Evolutionary conservation across 192 early-diverging fungal genomes (phyloP).

Genomic region (Coemansia sp.): DNA sequence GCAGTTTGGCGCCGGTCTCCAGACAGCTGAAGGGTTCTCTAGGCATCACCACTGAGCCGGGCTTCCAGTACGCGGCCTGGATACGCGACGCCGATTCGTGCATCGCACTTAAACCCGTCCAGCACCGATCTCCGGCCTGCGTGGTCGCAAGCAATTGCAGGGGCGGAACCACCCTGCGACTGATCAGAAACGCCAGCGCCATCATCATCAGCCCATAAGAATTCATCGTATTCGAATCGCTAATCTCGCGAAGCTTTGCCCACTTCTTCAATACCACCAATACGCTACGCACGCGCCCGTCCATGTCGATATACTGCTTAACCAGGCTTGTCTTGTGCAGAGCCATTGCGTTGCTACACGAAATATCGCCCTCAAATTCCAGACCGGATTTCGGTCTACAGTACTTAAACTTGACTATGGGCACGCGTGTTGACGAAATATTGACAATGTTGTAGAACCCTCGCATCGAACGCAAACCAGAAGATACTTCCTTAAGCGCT

Average conservation of each 20-base stretch:
- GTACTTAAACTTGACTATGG: constrained; percentile 45
- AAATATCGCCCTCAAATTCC: constrained; percentile 37
- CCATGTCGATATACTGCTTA: constrained; percentile 16
- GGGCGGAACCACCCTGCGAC: constrained; percentile 38
- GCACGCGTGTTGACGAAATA: constrained; percentile 27
- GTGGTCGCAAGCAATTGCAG: constrained; percentile 34
- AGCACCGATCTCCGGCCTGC: background rate
- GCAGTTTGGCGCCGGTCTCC: background rate
- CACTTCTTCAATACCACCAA: constrained; percentile 36
- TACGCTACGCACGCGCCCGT: constrained; percentile 29
- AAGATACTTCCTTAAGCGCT: background rate
- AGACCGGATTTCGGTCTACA: background rate
- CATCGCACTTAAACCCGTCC: constrained; percentile 14
- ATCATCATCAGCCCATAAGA: constrained; percentile 49
- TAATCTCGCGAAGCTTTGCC: constrained; percentile 19
- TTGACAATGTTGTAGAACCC: constrained; percentile 17
- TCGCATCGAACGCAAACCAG: background rate
- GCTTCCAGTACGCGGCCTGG: constrained; percentile 1
- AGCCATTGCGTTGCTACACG: constrained; percentile 19
- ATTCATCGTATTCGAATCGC: constrained; percentile 23
- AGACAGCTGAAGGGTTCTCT: background rate
- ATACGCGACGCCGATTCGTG: constrained; percentile 8
- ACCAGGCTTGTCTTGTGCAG: constrained; percentile 25
- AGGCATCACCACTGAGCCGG: background rate
- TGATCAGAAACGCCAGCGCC: constrained; percentile 37